Evolutionary conservation across 2,329 filamentous ascomycete genomes (phyloP), one percentile per base, ranked within the genome.

Genomic region (Fusarium nygamai): DNA sequence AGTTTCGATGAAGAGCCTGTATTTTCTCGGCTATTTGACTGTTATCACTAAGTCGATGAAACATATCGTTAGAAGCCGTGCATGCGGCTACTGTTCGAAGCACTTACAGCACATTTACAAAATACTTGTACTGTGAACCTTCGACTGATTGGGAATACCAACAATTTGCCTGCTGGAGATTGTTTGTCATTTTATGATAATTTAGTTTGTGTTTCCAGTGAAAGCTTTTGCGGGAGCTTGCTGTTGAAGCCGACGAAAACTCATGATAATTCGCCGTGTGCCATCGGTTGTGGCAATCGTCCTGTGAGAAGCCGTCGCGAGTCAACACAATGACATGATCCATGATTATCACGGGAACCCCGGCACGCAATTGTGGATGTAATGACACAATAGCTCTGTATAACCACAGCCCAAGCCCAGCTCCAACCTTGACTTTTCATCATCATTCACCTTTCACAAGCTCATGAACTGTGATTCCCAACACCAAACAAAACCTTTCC

Each of bases 301-400:
- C 19, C 38, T 47, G 56, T 50, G 11, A n/a, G 31, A n/a, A 53
- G 44, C 24, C 53, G 50, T 31, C 53, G 44, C 63, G 34, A 69
- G 50, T 58, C 50, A 59, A 64, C 19, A 27, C 39, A 64, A 39
- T 50, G 50, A 64, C 48, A 53, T 58, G 59, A 58, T 51, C n/a
- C 43, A 58, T 34, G 59, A 69, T 43, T 27, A 58, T 46, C 33
- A 19, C 64, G 31, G 65, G 29, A 64, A 31, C 34, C 22, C 34
- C 41, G 60, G 66, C 43, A 71, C 68, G 36, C 43, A 50, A 64
- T 64, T 69, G 50, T 50, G 47, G 36, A 20, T 27, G 38, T 43
- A 36, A 41, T 71, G 47, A 46, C 47, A 66, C 33, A 50, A 66
- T 51, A 13, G 29, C 22, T 6, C 20, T 27, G 17, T 39, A 51